Percentiles rank a stretch among this genome's conserved stretches.
Conservation (phyloP, 78 protist species). For the Ministeria vibrans region DNA sequence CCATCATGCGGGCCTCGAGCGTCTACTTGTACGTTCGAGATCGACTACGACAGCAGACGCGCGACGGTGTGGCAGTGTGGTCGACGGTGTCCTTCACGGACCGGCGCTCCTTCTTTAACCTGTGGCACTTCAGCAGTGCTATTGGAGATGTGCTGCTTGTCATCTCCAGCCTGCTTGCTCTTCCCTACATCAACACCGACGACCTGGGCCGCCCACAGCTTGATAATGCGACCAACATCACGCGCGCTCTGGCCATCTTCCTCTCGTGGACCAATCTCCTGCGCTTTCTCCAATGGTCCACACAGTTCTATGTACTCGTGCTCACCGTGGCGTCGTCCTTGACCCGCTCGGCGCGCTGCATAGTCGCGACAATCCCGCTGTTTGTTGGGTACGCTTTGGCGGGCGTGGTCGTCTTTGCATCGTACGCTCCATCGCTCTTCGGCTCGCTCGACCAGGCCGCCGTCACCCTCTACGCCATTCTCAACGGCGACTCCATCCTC, state of each 20-base stretch:
- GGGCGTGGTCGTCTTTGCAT: slow-evolving; percentile 15
- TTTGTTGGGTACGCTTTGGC: not conserved
- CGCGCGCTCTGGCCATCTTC: not conserved
- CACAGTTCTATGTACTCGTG: slow-evolving; percentile 2
- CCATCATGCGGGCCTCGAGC: too few relatives aligned
- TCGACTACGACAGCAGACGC: too few relatives aligned
- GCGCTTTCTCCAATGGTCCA: slow-evolving; percentile 1
- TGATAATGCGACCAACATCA: not conserved
- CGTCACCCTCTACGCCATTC: slow-evolving; percentile 8
- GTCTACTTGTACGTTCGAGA: too few relatives aligned
- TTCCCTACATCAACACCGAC: not conserved
- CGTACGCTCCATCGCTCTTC: not conserved
- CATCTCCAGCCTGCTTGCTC: not conserved
- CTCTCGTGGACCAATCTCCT: slow-evolving; percentile 1
- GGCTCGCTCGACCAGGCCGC: not conserved
- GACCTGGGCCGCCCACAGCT: too few relatives aligned
- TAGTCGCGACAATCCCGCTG: not conserved
- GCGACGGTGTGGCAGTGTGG: too few relatives aligned
- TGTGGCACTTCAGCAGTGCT: not conserved
- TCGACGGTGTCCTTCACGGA: not conserved
- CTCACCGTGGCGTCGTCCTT: not conserved
- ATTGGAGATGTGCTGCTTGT: not conserved
- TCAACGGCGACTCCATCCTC: slow-evolving; percentile 13
- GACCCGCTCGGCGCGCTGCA: not conserved
- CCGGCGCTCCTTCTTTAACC: slow-evolving; percentile 9